Evolutionary conservation across 345 rosid genomes (phyloP), one percentile per base, ranked within the genome.

Genomic region (Hibiscus tridactylites): DNA sequence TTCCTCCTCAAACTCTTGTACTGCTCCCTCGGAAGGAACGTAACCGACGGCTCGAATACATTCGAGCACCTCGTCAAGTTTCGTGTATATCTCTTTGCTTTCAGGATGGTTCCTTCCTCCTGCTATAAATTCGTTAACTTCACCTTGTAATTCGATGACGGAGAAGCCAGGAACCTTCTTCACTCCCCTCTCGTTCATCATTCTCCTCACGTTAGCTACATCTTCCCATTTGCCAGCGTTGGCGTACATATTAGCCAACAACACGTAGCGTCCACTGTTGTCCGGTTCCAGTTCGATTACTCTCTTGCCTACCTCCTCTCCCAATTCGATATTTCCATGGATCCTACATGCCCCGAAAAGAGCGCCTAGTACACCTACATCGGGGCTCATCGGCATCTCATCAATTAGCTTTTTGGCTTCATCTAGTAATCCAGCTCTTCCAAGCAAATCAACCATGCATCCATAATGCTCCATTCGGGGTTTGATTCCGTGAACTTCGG

Each of bases 381-480:
- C 81, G 15, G 86, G 79, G 57, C 16, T 21, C 81, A 64, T 72
- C 1, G 80, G 82, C 84, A 83, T 83, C 67, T 62, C 77, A 3
- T 81, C 71, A 8, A 77, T 72, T 10, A 80, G 62, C 75, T 72
- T 61, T 64, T 60, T 78, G 19, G 85, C 81, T 72, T 84, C 88
- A 58, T 76, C 73, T 67, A 82, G 58, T 75, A 81, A 60, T 64
- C 84, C 86, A 31, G 81, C 82, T 71, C 83, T 79, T 47, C 82
- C 84, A 10, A 82, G 78, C 37, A 86, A 77, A 75, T 86, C 84
- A 71, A 76, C 84, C 81, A 81, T 76, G 82, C 86, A 79, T 35
- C 83, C 81, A 9, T 58, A 78, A 62, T 80, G 86, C 75, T 84
- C 81, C 24, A 35, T 74, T 31, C 61, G 53, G 21, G 76, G 76